phyloP scores from a whole-genome alignment of 805 yeast species.

The Candida nanaspora region DNA sequence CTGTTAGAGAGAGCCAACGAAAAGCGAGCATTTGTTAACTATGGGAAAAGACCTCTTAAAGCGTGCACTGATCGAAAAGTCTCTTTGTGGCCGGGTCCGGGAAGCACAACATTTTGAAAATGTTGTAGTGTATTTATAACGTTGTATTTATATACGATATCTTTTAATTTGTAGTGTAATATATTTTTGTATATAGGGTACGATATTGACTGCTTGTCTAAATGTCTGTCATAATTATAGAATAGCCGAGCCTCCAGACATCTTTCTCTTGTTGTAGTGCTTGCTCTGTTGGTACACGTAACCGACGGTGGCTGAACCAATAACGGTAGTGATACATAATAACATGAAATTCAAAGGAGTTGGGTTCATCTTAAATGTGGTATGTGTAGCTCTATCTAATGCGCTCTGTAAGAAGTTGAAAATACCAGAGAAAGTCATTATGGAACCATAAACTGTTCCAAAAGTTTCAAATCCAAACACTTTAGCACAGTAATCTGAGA shows the following conservation, averaged over 20 bases:
- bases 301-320: slow-evolving; percentile 34
- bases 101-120: not conserved
- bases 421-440: slow-evolving; percentile 45
- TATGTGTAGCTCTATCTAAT: slow-evolving; percentile 44
- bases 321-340: slow-evolving; percentile 30
- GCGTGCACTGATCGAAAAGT: not conserved
- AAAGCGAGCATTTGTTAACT: slow-evolving; percentile 1
- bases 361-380: slow-evolving; percentile 47
- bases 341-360: slow-evolving; percentile 39
- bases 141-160: too few species aligned
- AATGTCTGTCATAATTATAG: not conserved
- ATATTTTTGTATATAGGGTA: too few species aligned
- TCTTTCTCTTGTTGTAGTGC: slow-evolving; percentile 8
- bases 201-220: too few species aligned
- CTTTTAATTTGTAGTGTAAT: too few species aligned
- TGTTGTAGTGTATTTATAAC: not conserved
- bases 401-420: slow-evolving; percentile 40
- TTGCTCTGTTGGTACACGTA: slow-evolving; percentile 30
- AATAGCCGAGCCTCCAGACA: not conserved
- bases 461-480: slow-evolving; percentile 57
- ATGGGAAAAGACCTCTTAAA: too few species aligned
- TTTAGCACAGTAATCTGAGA: slow-evolving; percentile 54
- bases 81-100: not conserved
- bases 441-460: slow-evolving; percentile 53
- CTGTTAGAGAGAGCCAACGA: not conserved